Conservation (phyloP, 148 eudicot genomes). For the Bassia scoparia region DNA sequence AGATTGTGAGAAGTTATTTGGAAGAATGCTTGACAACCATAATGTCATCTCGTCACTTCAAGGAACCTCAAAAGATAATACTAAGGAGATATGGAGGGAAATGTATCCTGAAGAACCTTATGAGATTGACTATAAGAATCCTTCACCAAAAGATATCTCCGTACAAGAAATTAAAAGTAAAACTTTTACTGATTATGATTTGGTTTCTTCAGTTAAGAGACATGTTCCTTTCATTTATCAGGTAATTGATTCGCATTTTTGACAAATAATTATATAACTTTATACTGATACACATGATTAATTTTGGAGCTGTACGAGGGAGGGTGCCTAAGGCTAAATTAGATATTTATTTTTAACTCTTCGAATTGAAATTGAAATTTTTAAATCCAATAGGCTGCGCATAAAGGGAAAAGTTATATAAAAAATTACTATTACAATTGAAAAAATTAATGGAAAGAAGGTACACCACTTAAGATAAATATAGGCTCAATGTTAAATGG, state of each 20-base stretch:
- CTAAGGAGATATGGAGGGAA: conserved; percentile 57
- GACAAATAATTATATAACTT: no score
- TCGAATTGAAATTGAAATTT: no score
- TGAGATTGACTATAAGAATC: conserved; percentile 39
- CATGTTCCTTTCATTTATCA: conserved; percentile 72
- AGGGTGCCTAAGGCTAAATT: no score
- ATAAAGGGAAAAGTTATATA: no score
- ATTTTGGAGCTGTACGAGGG: no score
- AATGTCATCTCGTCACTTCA: conserved; percentile 56
- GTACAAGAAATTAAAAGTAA: conserved; percentile 26
- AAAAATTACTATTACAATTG: no score
- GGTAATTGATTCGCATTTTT: conserved; percentile 33
- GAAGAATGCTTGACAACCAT: conserved; percentile 57
- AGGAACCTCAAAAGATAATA: conserved; percentile 38
- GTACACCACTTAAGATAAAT: no score
- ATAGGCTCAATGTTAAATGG: no score
- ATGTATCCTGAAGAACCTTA: conserved; percentile 66
- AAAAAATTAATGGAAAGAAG: no score
- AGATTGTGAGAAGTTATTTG: conserved; percentile 71
- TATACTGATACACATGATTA: no score
- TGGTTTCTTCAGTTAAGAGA: conserved; percentile 66
- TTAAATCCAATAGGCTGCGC: no score
- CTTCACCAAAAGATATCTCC: conserved; percentile 17
- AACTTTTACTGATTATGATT: conserved; percentile 64
- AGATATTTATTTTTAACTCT: no score